Evolutionary conservation across 352 stramenopile genomes (phyloP), one percentile per base, ranked within the genome.

Genomic region (Phytophthora sp.): DNA sequence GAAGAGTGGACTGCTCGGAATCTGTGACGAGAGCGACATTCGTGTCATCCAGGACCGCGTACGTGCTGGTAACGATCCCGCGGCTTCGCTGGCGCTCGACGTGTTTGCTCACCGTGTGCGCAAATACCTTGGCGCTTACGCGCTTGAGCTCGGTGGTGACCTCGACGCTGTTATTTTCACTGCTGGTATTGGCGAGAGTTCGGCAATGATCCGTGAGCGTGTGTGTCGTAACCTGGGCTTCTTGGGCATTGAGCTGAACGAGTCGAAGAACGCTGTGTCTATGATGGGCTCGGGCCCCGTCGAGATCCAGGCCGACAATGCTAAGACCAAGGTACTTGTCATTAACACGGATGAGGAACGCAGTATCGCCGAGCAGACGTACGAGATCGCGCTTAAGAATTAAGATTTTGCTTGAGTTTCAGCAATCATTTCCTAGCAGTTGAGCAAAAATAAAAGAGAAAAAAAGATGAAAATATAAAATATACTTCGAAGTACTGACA

Each of bases 331-430:
- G 57, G 81, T 96, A 36, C 53, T 97, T 31, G 90, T 95, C 23
- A 83, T 97, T 67, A 88, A 88, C 18, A 97, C 89, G n/a, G 84
- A 97, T 66, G 91, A 97, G 78, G 91, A 97, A 74, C 76, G 77
- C 55, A 94, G 84, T 69, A 97, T 97, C 63, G 89, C 89, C n/a
- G 73, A 90, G 57, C 81, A 95, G 69, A 94, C 84, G 39, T 90
- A 80, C 60, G 76, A 80, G 36, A 80, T 93, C 35, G 82, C 72
- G 21, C 68, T 91, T 23, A 78, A 68, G 41, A 54, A 78, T 38
- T 82, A 73, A 67, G 18, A 45, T 61, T 31, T 27, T n/a, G 31
- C 29, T 20, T 33, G 13, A 8, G 45, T 12, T 59, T 45, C 59
- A 41, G 30, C 42, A 57, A 41, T 69, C 60, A 56, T 67, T 50